A percentile compares a stretch with the other conserved stretches of the same genome.
phyloP scores from a whole-genome alignment of 768 basidiomycete species.

The Strobilomyces dryophilus region DNA sequence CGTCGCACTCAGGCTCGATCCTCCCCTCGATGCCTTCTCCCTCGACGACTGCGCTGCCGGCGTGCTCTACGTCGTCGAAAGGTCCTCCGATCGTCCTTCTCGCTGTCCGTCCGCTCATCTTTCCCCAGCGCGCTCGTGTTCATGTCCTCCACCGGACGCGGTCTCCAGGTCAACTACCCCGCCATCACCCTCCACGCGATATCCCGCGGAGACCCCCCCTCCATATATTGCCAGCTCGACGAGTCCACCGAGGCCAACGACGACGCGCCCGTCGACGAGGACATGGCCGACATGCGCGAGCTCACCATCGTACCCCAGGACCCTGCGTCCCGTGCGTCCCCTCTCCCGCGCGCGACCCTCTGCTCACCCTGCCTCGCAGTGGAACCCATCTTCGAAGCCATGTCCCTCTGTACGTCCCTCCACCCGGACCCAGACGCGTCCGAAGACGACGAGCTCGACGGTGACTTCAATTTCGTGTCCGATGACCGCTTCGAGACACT shows the following conservation, averaged over 20 bases:
- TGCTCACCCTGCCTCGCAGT: slow-evolving; percentile 41
- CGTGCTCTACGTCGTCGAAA: slow-evolving; percentile 81
- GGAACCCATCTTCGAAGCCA: slow-evolving; percentile 80
- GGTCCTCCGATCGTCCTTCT: slow-evolving; percentile 40
- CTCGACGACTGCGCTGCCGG: slow-evolving; percentile 52
- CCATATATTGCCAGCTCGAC: slow-evolving; percentile 93
- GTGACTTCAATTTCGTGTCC: slow-evolving; percentile 44
- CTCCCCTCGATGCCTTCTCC: slow-evolving; percentile 58
- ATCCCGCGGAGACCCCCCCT: slow-evolving; percentile 67
- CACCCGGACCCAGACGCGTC: slow-evolving; percentile 62
- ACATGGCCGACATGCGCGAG: slow-evolving; percentile 66
- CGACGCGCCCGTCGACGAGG: slow-evolving; percentile 33
- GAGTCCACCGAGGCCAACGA: slow-evolving; percentile 42
- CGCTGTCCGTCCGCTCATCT: background rate
- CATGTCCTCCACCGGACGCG: slow-evolving; percentile 63
- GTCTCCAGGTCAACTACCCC: slow-evolving; percentile 85
- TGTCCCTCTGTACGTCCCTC: slow-evolving; percentile 79
- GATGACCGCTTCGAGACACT: slow-evolving; percentile 47
- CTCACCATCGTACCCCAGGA: slow-evolving; percentile 69
- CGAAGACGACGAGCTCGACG: slow-evolving; percentile 45
- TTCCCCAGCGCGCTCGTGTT: slow-evolving; percentile 65
- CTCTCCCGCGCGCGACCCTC: background rate
- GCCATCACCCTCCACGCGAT: slow-evolving; percentile 92
- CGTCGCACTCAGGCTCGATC: slow-evolving; percentile 67
- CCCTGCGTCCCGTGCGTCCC: slow-evolving; percentile 52